phyloP scores from a whole-genome alignment of 1,139 yeast species.

The Pichia sp. region DNA sequence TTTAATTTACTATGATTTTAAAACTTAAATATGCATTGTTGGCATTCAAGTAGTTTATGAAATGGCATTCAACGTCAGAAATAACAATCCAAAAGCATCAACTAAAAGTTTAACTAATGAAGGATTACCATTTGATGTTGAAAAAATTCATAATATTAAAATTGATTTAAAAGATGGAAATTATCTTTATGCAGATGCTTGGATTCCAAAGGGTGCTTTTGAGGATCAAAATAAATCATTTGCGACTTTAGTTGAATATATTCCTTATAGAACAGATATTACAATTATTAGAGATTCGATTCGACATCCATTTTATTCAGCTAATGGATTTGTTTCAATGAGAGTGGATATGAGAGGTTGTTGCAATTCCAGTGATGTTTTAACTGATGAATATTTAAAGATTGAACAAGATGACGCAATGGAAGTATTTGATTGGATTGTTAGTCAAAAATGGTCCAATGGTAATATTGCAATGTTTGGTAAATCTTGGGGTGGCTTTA shows the following conservation, averaged over 20 bases:
- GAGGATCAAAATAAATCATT: conserved; percentile 22
- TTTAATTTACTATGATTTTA: no score
- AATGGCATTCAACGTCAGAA: conserved; percentile 29
- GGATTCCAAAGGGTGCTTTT: conserved; percentile 34
- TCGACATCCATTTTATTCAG: conserved; percentile 40
- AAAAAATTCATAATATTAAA: conserved; percentile 31
- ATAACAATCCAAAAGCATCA: conserved; percentile 18
- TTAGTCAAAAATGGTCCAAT: conserved; percentile 36
- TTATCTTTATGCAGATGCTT: conserved; percentile 34
- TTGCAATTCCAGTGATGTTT: conserved; percentile 36
- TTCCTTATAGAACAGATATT: conserved; percentile 40
- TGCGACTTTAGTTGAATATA: conserved; percentile 36
- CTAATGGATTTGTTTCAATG: conserved; percentile 37
- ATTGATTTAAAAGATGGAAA: conserved; percentile 35
- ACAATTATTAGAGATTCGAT: conserved; percentile 38
- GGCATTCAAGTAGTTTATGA: no score
- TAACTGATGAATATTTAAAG: conserved; percentile 35
- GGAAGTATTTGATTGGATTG: conserved; percentile 37
- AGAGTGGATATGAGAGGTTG: conserved; percentile 41
- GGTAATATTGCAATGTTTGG: conserved; percentile 41
- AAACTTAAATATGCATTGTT: no score
- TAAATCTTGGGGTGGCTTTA: conserved; percentile 43
- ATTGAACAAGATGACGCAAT: conserved; percentile 39
- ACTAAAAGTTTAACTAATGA: conserved; percentile 24
- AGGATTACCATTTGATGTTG: conserved; percentile 28